Conservation (phyloP, 2,329 filamentous ascomycete species). For the Stagonosporopsis chrysanthemi region DNA sequence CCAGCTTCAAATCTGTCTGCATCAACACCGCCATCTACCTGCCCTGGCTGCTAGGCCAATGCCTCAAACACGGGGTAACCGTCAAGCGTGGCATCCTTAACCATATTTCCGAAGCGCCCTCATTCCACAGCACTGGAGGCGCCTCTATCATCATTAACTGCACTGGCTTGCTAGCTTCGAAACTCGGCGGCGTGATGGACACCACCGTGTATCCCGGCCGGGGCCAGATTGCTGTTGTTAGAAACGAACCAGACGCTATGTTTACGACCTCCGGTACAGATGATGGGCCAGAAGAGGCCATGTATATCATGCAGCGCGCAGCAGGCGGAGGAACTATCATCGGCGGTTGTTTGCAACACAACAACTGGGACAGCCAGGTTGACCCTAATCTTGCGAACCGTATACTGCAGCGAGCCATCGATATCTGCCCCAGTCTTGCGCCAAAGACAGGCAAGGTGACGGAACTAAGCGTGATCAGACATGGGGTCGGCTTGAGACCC, state of each 20-base stretch:
- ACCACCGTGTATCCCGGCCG: conserved; percentile 74
- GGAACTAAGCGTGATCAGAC: conserved; percentile 76
- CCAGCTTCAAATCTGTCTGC: conserved; percentile 82
- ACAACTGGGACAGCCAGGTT: conserved; percentile 79
- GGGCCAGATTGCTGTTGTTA: conserved; percentile 83
- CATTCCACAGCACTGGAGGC: conserved; percentile 63
- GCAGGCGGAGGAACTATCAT: conserved; percentile 79
- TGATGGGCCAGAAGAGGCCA: conserved; percentile 73
- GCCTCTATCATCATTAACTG: conserved; percentile 83
- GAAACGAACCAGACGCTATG: conserved; percentile 79
- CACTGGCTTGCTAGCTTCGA: conserved; percentile 77
- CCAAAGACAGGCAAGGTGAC: conserved; percentile 68
- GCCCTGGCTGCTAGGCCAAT: conserved; percentile 83
- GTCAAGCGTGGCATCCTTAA: conserved; percentile 55
- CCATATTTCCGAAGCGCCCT: conserved; percentile 76
- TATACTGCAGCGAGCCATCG: conserved; percentile 82
- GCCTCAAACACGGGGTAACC: conserved; percentile 73
- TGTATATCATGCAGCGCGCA: conserved; percentile 85
- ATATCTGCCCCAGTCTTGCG: conserved; percentile 69
- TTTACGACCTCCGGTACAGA: conserved; percentile 73
- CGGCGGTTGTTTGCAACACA: conserved; percentile 83
- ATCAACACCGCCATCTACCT: conserved; percentile 92
- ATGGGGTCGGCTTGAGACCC: conserved; percentile 83
- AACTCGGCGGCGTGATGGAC: conserved; percentile 84
- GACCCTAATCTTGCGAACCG: conserved; percentile 81